A percentile compares a stretch with the other conserved stretches of the same genome.
These are phyloP conservation scores for Monosporascus cannonballus DNA, from an alignment of 2,329 filamentous ascomycete species.

Conservation along the genomic window DNA sequence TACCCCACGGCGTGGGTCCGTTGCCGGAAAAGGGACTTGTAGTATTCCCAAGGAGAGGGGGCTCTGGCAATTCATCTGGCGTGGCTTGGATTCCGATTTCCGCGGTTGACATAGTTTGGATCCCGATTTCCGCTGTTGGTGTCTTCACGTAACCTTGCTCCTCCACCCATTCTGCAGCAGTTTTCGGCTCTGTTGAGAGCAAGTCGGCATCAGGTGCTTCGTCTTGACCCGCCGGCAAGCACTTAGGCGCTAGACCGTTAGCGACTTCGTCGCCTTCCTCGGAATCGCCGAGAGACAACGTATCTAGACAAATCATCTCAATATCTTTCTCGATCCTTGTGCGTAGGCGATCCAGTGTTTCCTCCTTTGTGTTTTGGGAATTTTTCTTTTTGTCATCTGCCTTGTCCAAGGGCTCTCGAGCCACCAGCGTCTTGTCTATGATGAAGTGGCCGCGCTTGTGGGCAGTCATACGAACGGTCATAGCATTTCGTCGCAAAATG, in stretches of 20 bases:
- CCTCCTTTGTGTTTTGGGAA: conserved; percentile 28
- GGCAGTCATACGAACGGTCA: conserved; percentile 40
- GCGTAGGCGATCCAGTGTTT: conserved; percentile 35
- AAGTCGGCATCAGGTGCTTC: not conserved
- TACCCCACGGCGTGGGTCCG: not conserved
- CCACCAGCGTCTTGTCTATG: conserved; percentile 41
- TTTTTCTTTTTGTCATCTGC: conserved; percentile 25
- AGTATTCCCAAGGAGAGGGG: not conserved
- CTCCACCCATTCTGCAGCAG: not conserved
- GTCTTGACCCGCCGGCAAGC: not conserved
- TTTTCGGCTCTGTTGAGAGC: not conserved
- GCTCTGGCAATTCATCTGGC: not conserved
- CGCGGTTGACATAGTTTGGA: not conserved
- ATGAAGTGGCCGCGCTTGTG: conserved; percentile 49
- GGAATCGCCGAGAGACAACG: conserved; percentile 36
- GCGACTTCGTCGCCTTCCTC: conserved; percentile 16
- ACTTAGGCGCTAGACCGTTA: not conserved
- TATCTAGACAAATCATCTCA: conserved; percentile 44
- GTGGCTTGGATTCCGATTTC: not conserved
- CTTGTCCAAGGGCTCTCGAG: conserved; percentile 29
- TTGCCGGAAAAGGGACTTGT: not conserved
- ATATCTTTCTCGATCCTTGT: conserved; percentile 42
- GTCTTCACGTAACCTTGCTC: not conserved
- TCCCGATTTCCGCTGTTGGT: not conserved
- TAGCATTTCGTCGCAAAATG: conserved; percentile 40